A percentile compares a stretch with the other conserved stretches of the same genome.
Evolutionary conservation across 1,284 basidiomycete species (phyloP).

Genomic region (Apiotrichum mycotoxinovorans): DNA sequence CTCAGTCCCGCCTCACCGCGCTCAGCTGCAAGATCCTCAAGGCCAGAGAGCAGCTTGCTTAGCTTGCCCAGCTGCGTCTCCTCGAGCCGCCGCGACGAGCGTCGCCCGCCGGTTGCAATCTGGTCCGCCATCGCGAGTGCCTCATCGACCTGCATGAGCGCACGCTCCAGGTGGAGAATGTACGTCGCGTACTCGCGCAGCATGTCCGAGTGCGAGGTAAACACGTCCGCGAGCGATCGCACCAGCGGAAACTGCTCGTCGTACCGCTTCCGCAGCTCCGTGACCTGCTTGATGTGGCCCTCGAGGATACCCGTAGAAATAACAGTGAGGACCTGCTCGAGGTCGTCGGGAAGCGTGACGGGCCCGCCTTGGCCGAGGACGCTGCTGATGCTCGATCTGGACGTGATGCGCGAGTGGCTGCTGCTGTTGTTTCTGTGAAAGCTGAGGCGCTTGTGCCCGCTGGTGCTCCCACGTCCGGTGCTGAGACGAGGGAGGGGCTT

Average conservation of each 20-base stretch:
- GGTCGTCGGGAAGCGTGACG: constrained; percentile 70
- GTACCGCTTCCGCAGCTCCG: constrained; percentile 77
- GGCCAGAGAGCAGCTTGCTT: constrained; percentile 47
- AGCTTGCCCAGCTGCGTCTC: constrained; percentile 20
- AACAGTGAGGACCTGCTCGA: constrained; percentile 77
- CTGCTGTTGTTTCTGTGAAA: constrained; percentile 1
- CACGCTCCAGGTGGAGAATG: constrained; percentile 84
- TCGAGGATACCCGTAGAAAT: constrained; percentile 77
- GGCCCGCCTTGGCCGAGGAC: constrained; percentile 6
- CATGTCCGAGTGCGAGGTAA: constrained; percentile 85
- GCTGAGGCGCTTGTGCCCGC: not conserved
- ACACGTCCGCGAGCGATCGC: constrained; percentile 84
- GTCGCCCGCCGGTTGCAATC: constrained; percentile 63
- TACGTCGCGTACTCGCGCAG: constrained; percentile 87
- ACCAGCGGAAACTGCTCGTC: constrained; percentile 91
- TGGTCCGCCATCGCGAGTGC: constrained; percentile 53
- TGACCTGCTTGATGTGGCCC: constrained; percentile 77
- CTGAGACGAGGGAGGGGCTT: not conserved
- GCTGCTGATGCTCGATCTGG: constrained; percentile 20
- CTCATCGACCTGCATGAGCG: constrained; percentile 78
- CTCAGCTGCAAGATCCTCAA: constrained; percentile 75
- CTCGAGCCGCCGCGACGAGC: constrained; percentile 20
- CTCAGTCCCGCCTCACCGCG: constrained; percentile 89
- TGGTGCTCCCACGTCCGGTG: not conserved
- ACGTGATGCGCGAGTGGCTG: constrained; percentile 13